Conservation (phyloP, 139 green algal genomes). For the Pleodorina starrii region DNA sequence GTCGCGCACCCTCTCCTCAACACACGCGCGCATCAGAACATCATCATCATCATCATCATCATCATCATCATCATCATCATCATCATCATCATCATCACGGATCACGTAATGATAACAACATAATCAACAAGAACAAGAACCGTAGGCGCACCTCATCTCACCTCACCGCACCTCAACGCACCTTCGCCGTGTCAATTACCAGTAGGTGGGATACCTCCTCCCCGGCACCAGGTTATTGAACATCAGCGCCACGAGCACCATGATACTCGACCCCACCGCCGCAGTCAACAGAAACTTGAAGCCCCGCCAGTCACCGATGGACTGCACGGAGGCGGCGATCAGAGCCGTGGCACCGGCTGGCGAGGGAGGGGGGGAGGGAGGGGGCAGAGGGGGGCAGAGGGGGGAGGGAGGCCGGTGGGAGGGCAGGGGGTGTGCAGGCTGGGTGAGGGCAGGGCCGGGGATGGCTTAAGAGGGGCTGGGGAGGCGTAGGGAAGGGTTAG, state of each 20-base stretch:
- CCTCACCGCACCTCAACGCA: no score
- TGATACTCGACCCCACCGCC: not conserved
- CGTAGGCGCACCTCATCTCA: no score
- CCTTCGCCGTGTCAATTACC: no score
- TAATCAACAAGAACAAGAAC: no score
- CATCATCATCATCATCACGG: no score
- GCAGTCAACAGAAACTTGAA: slow-evolving; percentile 44
- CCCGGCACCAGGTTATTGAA: slow-evolving; percentile 40
- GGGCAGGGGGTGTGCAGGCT: not conserved
- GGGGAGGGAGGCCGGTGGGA: not conserved
- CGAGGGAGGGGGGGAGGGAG: not conserved
- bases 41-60: no score
- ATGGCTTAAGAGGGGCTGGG: no score
- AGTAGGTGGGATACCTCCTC: slow-evolving; percentile 39
- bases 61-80: no score
- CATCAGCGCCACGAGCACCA: slow-evolving; percentile 32
- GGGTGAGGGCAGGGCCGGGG: not conserved
- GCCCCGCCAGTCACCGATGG: slow-evolving; percentile 35
- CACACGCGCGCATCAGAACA: no score
- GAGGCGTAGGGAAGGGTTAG: no score
- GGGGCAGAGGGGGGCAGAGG: not conserved
- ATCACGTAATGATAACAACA: no score
- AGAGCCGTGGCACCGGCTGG: slow-evolving; percentile 43
- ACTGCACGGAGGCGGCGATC: not conserved
- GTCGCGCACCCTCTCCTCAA: no score